A percentile compares a stretch with the other conserved stretches of the same genome.
These are phyloP conservation scores for Amorphotheca resinae DNA, from an alignment of 495 filamentous ascomycete species.

Conservation along the genomic window DNA sequence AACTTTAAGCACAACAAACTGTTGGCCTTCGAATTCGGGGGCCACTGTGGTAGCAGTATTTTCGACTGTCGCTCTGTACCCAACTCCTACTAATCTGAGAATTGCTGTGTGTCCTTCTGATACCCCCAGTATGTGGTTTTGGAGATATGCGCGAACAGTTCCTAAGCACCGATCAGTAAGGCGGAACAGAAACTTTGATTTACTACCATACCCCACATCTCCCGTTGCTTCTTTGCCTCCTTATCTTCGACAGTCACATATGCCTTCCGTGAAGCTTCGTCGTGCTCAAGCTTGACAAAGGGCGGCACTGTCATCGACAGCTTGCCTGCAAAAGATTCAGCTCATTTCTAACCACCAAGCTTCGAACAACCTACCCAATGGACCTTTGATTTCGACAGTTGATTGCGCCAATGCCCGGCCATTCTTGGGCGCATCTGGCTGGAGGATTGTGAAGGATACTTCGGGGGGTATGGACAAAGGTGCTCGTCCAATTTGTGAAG, in stretches of 20 bases:
- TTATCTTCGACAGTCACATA: slow-evolving; percentile 53
- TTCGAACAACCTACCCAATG: slow-evolving; percentile 43
- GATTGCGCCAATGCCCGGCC: slow-evolving; percentile 43
- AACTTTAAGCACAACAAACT: slow-evolving; percentile 83
- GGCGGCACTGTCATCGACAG: slow-evolving; percentile 59
- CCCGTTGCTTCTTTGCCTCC: slow-evolving; percentile 59
- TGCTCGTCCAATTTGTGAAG: slow-evolving; percentile 74
- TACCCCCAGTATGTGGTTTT: slow-evolving; percentile 82
- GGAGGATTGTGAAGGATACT: slow-evolving; percentile 58
- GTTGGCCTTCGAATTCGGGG: slow-evolving; percentile 63
- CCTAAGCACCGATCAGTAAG: slow-evolving; percentile 34
- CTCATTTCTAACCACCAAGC: neutral
- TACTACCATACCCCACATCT: slow-evolving; percentile 83
- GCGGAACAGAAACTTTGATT: slow-evolving; percentile 7
- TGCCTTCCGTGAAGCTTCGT: slow-evolving; percentile 45
- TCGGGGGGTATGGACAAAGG: slow-evolving; percentile 74
- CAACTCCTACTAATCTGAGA: slow-evolving; percentile 87
- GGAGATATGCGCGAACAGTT: slow-evolving; percentile 77
- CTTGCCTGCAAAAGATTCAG: slow-evolving; percentile 36
- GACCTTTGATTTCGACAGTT: slow-evolving; percentile 58
- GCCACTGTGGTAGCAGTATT: slow-evolving; percentile 52
- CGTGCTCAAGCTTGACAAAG: slow-evolving; percentile 56
- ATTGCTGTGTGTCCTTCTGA: slow-evolving; percentile 93
- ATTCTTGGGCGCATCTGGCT: slow-evolving; percentile 37
- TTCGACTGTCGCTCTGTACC: slow-evolving; percentile 84